Base-by-base conservation (phyloP, 208 protist species). In the Crithidia mellificae region DNA sequence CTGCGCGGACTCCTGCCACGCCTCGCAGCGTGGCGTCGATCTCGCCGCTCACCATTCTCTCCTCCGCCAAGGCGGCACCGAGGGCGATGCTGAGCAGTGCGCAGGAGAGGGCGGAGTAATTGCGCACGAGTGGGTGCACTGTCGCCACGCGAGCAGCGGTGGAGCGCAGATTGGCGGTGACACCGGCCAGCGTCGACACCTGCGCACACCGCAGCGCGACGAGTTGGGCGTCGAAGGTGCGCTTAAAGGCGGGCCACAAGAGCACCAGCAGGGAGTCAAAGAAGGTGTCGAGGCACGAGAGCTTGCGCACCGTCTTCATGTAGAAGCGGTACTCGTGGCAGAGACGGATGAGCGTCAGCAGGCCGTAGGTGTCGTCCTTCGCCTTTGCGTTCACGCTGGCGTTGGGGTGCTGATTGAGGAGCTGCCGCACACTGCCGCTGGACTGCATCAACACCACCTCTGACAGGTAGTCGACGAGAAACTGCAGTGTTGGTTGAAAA, bases 201-300 rank as follows among this genome's bases (percentile, higher is more conserved):
- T 76, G 53, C 34, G 70, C 76, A 27, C 74, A 86, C 22, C 84
- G 84, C 19, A 94, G 62, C 6, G 84, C 68, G 19, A 80, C 74
- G 34, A 91, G 75, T 65, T 94, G 89, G 2, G 70, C 68, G 49
- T 92, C 89, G 56, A 86, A 88, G 9, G 74, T 88, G 20, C 64
- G 56, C 62, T 92, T 85, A 63, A 94, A 94, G 8, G 77, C 66
- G 2, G 89, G 89, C 89, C 89, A 94, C n/a, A 94, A 68, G 2
- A 88, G 71, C 2, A 91, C 55, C 0, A 94, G 68, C 15, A 94
- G 56, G 2, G 89, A 90, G 63, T 92, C 84, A 58, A 88, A 94
- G 51, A 94, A 91, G n/a, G 80, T 66, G 64, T 94, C 86, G 2
- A 94, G 77, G 53, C 89, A 94, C 11, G 78, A 77, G 14, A 94